Evolutionary conservation across 2,329 filamentous ascomycete genomes (phyloP), one percentile per base, ranked within the genome.

Genomic region (Rutstroemia sp.): DNA sequence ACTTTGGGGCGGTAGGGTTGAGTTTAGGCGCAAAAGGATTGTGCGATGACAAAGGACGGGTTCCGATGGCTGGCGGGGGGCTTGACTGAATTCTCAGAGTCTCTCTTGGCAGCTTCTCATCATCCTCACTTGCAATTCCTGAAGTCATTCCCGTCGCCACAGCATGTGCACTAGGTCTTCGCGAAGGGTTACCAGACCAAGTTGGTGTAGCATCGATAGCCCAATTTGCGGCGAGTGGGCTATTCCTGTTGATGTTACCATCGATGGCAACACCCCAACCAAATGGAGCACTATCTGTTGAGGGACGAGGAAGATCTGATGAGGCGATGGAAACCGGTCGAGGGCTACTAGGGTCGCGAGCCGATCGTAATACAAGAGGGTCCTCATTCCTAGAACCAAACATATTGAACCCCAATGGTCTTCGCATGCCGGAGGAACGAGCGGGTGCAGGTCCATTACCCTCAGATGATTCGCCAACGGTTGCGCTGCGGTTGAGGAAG

Each of bases 1-100:
- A 97, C 0, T 87, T 89, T 8, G 92, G 92, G 0, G 92, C 94
- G 6, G 89, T 82, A 7, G 94, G 94, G 65, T 99, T 97, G 27
- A 97, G 78, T 64, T 80, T 78, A 48, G 83, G 65, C 72, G 84
- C 75, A 42, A 76, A 67, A 52, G 73, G 63, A 65, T 70, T 69
- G 68, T 85, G 74, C 66, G 77, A 75, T 12, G 67, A 68, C 17
- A 60, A 47, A 12, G 87, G 89, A 3, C 86, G 84, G 48, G 89
- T 95, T 23, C 92, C 92, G 62, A 97, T 96, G 2, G 86, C 79
- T 46, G 52, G 45, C 54, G 78, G 81, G 5, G 80, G 78, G 12
- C 78, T 77, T 4, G 74, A 73, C 59, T 79, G 74, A 0, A 76
- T 76, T 51, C 81, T 74, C 2, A 79, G 69, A 12, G 81, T 67